Conservation (phyloP, 2,329 filamentous ascomycete genomes). For the Calonectria hongkongensis region DNA sequence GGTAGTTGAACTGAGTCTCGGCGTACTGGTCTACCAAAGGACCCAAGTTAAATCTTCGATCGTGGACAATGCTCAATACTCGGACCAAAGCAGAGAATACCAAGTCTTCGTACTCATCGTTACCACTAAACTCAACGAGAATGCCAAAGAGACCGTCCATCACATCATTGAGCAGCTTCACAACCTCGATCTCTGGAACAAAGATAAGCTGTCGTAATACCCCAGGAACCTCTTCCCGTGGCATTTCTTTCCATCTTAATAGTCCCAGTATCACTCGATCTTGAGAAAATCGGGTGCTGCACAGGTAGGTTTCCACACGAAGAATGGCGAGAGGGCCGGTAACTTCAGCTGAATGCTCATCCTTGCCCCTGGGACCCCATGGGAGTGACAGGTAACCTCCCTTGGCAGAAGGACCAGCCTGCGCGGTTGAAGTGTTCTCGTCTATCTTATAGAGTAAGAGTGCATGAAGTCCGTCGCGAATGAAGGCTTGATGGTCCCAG, state of each 20-base stretch:
- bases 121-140: constrained; percentile 91
- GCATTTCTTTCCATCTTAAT: constrained; percentile 88
- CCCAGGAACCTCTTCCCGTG: constrained; percentile 81
- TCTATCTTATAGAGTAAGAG: constrained; percentile 93
- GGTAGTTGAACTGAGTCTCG: constrained; percentile 91
- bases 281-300: constrained; percentile 96
- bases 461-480: constrained; percentile 88
- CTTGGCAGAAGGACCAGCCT: constrained; percentile 78
- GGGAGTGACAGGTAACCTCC: constrained; percentile 91
- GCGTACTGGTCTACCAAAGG: constrained; percentile 95
- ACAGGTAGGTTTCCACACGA: constrained; percentile 88
- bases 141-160: constrained; percentile 95
- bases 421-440: constrained; percentile 85
- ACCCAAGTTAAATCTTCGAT: constrained; percentile 92
- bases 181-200: constrained; percentile 97
- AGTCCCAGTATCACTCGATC: constrained; percentile 90
- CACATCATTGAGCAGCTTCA: constrained; percentile 92
- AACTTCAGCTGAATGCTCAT: constrained; percentile 82
- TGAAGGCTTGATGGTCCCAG: constrained; percentile 94
- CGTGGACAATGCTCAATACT: constrained; percentile 94
- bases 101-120: constrained; percentile 93
- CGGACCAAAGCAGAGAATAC: constrained; percentile 93
- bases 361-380: constrained; percentile 82
- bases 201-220: constrained; percentile 91
- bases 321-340: constrained; percentile 88